phyloP scores from a whole-genome alignment of 78 protist species.

The Emiliania huxleyi region DNA sequence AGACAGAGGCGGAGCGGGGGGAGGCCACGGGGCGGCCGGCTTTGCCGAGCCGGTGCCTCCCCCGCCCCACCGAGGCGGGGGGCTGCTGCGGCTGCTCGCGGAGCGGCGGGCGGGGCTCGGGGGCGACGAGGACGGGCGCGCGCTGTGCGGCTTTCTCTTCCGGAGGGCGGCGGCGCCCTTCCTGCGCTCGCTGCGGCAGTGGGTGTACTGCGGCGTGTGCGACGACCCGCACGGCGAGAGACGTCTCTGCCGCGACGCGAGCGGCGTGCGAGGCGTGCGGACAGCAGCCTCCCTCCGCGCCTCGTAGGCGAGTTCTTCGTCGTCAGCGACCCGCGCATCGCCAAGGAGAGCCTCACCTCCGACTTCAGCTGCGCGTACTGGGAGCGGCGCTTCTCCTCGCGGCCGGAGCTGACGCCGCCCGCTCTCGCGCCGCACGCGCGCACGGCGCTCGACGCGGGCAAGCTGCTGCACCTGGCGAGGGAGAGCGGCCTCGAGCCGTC shows the following conservation, averaged over 20 bases:
- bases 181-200: constrained; percentile 62
- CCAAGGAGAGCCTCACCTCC: not conserved
- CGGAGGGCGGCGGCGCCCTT: constrained; percentile 62
- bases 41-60: not conserved
- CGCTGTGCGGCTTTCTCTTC: constrained; percentile 49
- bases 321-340: not conserved
- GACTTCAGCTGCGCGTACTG: constrained; percentile 64
- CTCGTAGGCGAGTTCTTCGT: constrained; percentile 78
- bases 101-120: not conserved
- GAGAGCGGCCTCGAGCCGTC: constrained; percentile 58
- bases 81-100: constrained; percentile 14
- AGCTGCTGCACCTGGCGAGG: constrained; percentile 70
- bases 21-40: too few relatives aligned
- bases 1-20: too few relatives aligned
- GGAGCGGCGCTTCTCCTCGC: constrained; percentile 54
- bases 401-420: constrained; percentile 36
- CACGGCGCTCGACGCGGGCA: constrained; percentile 64
- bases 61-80: constrained; percentile 17
- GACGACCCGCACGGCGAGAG: constrained; percentile 66
- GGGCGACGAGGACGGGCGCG: constrained; percentile 8
- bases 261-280: too few relatives aligned
- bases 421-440: constrained; percentile 31
- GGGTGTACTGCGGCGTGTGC: constrained; percentile 71
- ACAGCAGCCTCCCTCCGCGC: too few relatives aligned
- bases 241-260: too few relatives aligned